Evolutionary conservation across 1,139 yeast species (phyloP), one percentile per base, ranked within the genome.

Genomic region (Ogataea hybrid): DNA sequence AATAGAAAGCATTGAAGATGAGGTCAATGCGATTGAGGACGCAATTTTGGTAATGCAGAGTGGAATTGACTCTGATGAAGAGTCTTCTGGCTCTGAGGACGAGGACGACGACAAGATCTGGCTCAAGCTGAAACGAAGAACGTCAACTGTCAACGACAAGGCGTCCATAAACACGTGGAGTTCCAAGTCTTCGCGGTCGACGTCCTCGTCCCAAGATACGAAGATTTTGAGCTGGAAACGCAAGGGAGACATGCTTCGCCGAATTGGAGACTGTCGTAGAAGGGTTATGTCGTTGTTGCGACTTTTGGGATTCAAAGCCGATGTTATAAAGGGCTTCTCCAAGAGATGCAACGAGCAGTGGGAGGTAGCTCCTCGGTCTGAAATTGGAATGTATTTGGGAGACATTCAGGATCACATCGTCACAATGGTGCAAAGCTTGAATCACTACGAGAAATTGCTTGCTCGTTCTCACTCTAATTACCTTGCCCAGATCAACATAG

Each of bases 351-450:
- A 82, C 53, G 97, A 90, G 54, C 82, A 79, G 36, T 80, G 88
- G 77, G 87, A 81, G 37, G 77, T 79, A 31, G 84, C 86, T 0
- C 88, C 90, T 16, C 70, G 84, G 41, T 73, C 81, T 5, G 89
- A 82, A 52, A 83, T 92, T 55, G 95, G 95, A 6, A 83, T 92
- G 81, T 92, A 90, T 61, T 68, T 86, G 38, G 92, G 94, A 34
- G 97, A 89, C 68, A 90, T 90, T 56, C 97, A 90, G 65, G 98
- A 92, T 67, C 95, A 85, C 65, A 83, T 85, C 12, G 86, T 90
- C 15, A 92, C 97, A 3, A 92, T 92, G 98, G 94, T 88, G 1
- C 96, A 92, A 59, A 82, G 95, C 9, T 71, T 92, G 50, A 88
- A 87, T 58, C 98, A 92, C 62, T 92, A 88, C 62, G 98, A 92